Base-by-base conservation (phyloP, 1,284 basidiomycete species). In the Inonotus hispidus region DNA sequence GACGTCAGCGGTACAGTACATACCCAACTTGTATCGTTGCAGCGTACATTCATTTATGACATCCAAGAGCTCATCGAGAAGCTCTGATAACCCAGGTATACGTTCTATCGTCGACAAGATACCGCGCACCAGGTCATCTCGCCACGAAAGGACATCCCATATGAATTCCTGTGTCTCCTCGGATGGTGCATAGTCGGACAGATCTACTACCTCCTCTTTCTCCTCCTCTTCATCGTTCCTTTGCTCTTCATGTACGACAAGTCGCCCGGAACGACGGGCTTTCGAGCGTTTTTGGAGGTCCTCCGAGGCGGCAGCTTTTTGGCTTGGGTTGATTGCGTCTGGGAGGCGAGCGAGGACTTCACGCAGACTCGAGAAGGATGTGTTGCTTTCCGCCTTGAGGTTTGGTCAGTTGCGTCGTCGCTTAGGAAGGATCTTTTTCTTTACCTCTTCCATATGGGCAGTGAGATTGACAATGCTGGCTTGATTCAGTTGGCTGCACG, bases 401-500 rank as follows among this genome's bases (percentile, higher is more conserved):
- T 16, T 13, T 46, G 14, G 19, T 46, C 10, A 46, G 8, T 10
- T 2, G 45, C 21, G 45, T 3, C 16, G 14, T n/a, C 45, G 21
- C 21, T 14, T 10, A 2, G 16, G 21, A 14, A 10, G 19, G 19
- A 19, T 23, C n/a, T n/a, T n/a, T n/a, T n/a, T 23, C 7, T 21
- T 25, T 46, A 74, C 76, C 38, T 72, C 66, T 64, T 75, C 73
- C 69, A 84, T 75, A 46, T 77, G 73, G 66, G 79, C 78, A 66
- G 75, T 75, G 19, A 85, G 74, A 62, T 84, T 82, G 2, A 78
- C 78, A 32, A 85, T 78, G 19, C 80, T 81, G 0, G 82, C 78
- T 67, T 82, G 64, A 45, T 64, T 66, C 45, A 68, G 52, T 16
- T 65, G 66, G 41, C 66, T 67, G 38, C 13, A 55, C 23, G 35